Evolutionary conservation across 164 flowering plant species (phyloP).

Genomic region (Taxillus chinensis): DNA sequence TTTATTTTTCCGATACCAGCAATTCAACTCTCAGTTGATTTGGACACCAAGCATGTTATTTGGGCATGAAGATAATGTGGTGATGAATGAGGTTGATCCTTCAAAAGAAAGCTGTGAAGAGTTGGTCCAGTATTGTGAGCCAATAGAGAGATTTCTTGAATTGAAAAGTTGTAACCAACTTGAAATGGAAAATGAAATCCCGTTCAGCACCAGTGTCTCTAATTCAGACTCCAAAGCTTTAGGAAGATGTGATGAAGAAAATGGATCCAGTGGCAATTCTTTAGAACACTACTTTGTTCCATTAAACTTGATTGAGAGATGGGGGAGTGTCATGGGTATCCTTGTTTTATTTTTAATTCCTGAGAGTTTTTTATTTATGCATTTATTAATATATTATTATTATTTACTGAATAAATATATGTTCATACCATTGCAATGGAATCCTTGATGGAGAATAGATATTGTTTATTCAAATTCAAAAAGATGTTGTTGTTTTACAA

Average conservation of each 20-base stretch:
- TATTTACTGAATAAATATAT: background rate
- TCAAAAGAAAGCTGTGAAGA: constrained; percentile 24
- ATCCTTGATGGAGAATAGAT: constrained; percentile 55
- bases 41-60: constrained; percentile 40
- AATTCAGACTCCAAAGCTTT: constrained; percentile 11
- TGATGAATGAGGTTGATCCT: constrained; percentile 17
- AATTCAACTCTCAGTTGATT: constrained; percentile 41
- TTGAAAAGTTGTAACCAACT: constrained; percentile 11
- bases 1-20: constrained; percentile 32
- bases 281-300: constrained; percentile 51
- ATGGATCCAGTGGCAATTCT: constrained; percentile 12
- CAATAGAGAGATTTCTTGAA: constrained; percentile 70
- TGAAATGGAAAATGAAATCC: constrained; percentile 11
- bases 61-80: constrained; percentile 17
- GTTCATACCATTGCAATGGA: background rate
- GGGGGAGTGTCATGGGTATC: constrained; percentile 99
- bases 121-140: constrained; percentile 41
- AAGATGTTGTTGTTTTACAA: constrained; percentile 96
- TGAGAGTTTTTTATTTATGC: background rate
- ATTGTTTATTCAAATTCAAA: constrained; percentile 82
- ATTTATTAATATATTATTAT: background rate
- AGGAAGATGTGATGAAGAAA: constrained; percentile 17
- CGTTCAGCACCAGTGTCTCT: constrained; percentile 9
- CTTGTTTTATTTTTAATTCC: constrained; percentile 17
- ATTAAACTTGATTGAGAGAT: constrained; percentile 66